Evolutionary conservation across 1,284 basidiomycete species (phyloP).

Genomic region (Leccinum subatratum): DNA sequence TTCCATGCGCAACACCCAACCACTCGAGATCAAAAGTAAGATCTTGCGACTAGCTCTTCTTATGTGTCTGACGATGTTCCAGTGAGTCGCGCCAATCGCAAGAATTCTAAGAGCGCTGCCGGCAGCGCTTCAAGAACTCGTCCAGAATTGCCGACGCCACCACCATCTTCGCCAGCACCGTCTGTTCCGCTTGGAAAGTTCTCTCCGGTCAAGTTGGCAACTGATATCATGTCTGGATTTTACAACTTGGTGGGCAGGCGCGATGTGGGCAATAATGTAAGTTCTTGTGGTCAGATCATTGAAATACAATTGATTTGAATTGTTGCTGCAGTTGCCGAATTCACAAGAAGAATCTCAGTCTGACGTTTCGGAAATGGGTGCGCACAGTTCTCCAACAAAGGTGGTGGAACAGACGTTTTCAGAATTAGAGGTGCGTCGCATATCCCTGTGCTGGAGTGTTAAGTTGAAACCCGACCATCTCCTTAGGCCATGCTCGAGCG

Average conservation of each 20-base stretch:
- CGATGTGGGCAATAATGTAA: not conserved
- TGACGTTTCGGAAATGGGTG: not conserved
- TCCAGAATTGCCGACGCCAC: not conserved
- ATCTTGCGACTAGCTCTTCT: not conserved
- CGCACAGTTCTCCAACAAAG: not conserved
- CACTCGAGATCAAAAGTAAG: not conserved
- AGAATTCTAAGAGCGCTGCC: not conserved
- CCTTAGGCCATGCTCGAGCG: not conserved
- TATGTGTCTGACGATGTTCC: not conserved
- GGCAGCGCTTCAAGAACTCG: not conserved
- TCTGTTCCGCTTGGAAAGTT: not conserved
- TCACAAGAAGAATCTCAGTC: not conserved
- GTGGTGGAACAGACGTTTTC: not conserved
- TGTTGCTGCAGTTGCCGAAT: not conserved
- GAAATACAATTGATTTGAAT: not conserved
- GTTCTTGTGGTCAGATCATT: not conserved
- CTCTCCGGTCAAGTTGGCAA: not conserved
- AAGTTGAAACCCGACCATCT: not conserved
- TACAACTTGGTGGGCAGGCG: not conserved
- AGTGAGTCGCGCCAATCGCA: not conserved
- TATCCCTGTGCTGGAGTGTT: not conserved
- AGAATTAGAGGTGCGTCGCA: not conserved
- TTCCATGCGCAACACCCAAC: not conserved
- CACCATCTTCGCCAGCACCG: not conserved
- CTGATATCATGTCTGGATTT: not conserved